Percentiles rank a stretch among this genome's conserved stretches.
Evolutionary conservation across 2,329 filamentous ascomycete species (phyloP).

Genomic region (Apiospora saccharicola): DNA sequence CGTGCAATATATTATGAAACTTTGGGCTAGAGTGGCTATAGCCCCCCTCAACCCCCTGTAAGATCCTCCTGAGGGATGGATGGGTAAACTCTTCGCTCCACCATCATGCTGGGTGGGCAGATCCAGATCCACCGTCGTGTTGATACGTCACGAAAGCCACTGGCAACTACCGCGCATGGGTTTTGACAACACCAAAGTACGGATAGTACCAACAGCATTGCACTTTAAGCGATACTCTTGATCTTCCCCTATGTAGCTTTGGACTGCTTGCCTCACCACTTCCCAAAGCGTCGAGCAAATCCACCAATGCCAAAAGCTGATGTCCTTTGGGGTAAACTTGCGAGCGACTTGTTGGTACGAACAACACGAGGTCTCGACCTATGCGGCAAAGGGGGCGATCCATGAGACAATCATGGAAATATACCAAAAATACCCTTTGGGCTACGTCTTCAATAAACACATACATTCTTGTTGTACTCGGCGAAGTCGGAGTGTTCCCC

Average conservation of each 20-base stretch:
- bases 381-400: no score
- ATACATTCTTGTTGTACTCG: background rate
- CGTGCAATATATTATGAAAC: constrained; percentile 17
- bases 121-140: background rate
- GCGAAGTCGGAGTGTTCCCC: background rate
- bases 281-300: no score
- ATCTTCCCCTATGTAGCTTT: background rate
- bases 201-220: background rate
- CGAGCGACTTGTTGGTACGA: no score
- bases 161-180: background rate
- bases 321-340: no score
- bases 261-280: no score
- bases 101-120: constrained; percentile 14
- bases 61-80: background rate
- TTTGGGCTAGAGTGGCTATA: background rate
- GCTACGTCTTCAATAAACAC: background rate
- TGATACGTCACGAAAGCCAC: background rate
- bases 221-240: background rate
- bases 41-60: background rate
- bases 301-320: no score
- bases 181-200: background rate
- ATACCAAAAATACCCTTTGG: background rate
- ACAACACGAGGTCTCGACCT: no score
- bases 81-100: background rate
- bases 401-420: no score